Evolutionary conservation across 352 stramenopile species (phyloP).

Genomic region (Phytophthora fragariaefolia): DNA sequence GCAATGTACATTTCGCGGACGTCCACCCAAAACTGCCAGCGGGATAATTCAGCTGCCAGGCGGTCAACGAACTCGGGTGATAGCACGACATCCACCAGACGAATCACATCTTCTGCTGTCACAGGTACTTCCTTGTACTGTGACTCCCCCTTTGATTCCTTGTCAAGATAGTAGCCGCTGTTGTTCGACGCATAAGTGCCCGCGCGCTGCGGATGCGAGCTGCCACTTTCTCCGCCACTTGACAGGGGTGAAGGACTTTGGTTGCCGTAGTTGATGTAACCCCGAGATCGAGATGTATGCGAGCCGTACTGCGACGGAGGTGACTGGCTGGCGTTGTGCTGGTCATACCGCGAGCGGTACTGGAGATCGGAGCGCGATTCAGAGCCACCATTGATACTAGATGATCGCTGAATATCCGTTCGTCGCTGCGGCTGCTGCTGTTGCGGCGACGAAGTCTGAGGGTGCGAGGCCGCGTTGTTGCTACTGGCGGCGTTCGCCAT

Average conservation of each 20-base stretch:
- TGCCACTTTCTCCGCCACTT: slow-evolving; percentile 38
- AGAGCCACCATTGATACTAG: slow-evolving; percentile 17
- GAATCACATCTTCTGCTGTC: slow-evolving; percentile 78
- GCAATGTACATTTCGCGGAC: slow-evolving; percentile 79
- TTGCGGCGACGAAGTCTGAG: slow-evolving; percentile 17
- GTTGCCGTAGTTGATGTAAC: slow-evolving; percentile 39
- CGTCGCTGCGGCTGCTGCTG: slow-evolving; percentile 20
- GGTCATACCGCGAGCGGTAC: slow-evolving; percentile 39
- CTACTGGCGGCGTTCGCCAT: slow-evolving; percentile 29
- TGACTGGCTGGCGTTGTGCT: slow-evolving; percentile 9
- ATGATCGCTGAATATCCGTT: slow-evolving; percentile 18
- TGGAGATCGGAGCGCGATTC: slow-evolving; percentile 22
- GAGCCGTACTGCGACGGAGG: slow-evolving; percentile 25
- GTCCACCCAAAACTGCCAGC: slow-evolving; percentile 85
- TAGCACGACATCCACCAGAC: slow-evolving; percentile 76
- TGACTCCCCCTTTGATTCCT: slow-evolving; percentile 44
- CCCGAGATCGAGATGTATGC: slow-evolving; percentile 25
- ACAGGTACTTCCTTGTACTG: slow-evolving; percentile 67
- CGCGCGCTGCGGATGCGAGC: slow-evolving; percentile 13
- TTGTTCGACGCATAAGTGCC: slow-evolving; percentile 20
- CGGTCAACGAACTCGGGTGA: slow-evolving; percentile 78
- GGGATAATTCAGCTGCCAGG: slow-evolving; percentile 64
- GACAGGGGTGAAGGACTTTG: slow-evolving; percentile 42
- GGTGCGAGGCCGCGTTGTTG: slow-evolving; percentile 6
- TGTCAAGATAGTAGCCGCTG: slow-evolving; percentile 38